Conservation (phyloP, 441 rosid genomes). For the Erodium moschatum region DNA sequence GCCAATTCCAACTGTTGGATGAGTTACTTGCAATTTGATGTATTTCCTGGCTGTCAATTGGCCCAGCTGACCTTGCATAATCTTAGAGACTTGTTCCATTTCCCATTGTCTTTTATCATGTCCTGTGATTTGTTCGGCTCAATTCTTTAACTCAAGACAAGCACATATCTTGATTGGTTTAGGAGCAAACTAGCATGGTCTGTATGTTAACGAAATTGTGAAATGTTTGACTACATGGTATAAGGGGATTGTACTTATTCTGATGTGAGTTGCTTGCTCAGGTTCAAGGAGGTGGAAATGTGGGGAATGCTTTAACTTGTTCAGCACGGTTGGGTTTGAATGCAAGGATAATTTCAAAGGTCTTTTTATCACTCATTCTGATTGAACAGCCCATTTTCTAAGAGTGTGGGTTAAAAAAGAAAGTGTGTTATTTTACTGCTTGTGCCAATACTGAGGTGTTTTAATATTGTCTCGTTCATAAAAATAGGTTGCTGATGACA, state of each 20-base stretch:
- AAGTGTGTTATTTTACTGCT: too few relatives aligned
- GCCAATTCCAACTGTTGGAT: conserved; percentile 1
- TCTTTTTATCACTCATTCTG: conserved; percentile 10
- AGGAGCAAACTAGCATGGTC: neutral
- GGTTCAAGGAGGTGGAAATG: conserved; percentile 86
- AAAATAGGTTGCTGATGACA: conserved; percentile 61
- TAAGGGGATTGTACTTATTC: neutral
- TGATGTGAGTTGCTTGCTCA: conserved; percentile 18
- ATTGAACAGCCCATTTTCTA: neutral
- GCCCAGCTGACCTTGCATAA: neutral
- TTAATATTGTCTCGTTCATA: neutral
- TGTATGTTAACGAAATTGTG: neutral
- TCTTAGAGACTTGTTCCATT: neutral
- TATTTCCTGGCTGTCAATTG: neutral
- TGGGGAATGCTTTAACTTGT: conserved; percentile 63
- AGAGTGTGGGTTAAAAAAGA: neutral
- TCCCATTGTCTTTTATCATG: neutral
- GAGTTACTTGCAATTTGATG: neutral
- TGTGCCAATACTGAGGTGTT: neutral
- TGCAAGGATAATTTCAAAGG: conserved; percentile 69
- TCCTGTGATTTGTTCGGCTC: neutral
- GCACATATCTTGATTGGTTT: neutral
- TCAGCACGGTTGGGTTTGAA: conserved; percentile 61
- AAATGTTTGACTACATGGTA: neutral
- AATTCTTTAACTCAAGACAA: neutral